A percentile compares a stretch with the other conserved stretches of the same genome.
Conservation (phyloP, 345 rosid species). For the Linum tenue region DNA sequence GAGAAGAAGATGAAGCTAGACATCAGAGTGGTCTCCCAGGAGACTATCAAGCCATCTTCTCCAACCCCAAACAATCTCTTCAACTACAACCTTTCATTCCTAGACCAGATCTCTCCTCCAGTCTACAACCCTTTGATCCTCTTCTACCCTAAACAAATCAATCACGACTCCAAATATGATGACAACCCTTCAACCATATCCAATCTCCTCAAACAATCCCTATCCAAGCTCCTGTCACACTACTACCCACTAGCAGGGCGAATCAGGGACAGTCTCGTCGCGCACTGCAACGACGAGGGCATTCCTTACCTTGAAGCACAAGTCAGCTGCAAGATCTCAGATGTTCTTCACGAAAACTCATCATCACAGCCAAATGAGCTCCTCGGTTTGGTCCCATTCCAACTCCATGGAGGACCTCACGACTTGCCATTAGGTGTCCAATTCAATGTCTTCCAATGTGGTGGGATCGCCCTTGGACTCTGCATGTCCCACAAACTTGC, state of each 20-base stretch:
- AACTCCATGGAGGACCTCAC: background rate
- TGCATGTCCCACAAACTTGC: slow-evolving; percentile 19
- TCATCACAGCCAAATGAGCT: background rate
- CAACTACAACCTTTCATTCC: slow-evolving; percentile 14
- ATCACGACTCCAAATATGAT: background rate
- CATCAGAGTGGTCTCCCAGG: slow-evolving; percentile 5
- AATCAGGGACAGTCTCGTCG: background rate
- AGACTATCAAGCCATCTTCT: slow-evolving; percentile 30
- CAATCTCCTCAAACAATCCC: background rate
- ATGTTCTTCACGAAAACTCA: background rate
- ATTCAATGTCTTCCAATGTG: slow-evolving; percentile 25
- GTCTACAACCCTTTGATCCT: slow-evolving; percentile 19
- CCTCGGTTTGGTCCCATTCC: background rate
- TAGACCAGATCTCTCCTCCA: slow-evolving; percentile 20
- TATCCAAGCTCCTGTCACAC: background rate
- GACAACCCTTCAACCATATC: background rate
- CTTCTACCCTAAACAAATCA: slow-evolving; percentile 10
- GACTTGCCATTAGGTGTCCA: slow-evolving; percentile 19
- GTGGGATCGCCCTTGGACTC: slow-evolving; percentile 15
- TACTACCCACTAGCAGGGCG: background rate
- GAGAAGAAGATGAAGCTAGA: too few species aligned
- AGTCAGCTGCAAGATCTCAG: background rate
- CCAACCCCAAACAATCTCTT: slow-evolving; percentile 5
- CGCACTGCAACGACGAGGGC: background rate
- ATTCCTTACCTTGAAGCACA: background rate